These are phyloP conservation scores for Paxillus rubicundulus DNA, from an alignment of 768 basidiomycete genomes.

Conservation along the genomic window DNA sequence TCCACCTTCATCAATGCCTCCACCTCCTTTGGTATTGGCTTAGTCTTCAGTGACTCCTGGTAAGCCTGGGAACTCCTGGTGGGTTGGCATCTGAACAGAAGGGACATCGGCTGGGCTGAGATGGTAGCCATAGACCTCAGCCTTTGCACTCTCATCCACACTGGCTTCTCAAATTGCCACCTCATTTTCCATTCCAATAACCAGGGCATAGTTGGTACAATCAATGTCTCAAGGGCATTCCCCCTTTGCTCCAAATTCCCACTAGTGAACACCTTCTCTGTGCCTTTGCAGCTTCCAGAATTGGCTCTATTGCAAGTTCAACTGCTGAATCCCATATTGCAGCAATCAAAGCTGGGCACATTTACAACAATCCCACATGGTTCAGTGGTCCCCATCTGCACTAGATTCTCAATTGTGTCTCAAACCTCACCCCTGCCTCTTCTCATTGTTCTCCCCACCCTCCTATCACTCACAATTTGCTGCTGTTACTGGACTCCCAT, in stretches of 20 bases:
- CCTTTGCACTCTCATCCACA: conserved; percentile 28
- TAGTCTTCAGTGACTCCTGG: conserved; percentile 35
- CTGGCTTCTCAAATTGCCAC: conserved; percentile 18
- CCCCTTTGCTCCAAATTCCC: too few relatives aligned
- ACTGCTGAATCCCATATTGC: not conserved
- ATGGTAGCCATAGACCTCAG: conserved; percentile 45
- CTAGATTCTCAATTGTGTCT: conserved; percentile 9
- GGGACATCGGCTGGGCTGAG: conserved; percentile 45
- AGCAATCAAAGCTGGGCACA: conserved; percentile 33
- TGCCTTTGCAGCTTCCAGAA: not conserved
- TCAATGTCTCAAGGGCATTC: too few relatives aligned
- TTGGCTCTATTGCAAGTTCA: not conserved
- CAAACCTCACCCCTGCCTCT: not conserved
- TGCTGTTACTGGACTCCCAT: too few relatives aligned
- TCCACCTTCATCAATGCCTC: conserved; percentile 41
- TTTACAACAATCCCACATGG: conserved; percentile 24
- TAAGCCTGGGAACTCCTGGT: conserved; percentile 37
- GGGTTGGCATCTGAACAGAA: too few relatives aligned
- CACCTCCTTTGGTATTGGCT: conserved; percentile 39
- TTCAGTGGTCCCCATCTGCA: conserved; percentile 13
- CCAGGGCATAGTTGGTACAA: too few relatives aligned
- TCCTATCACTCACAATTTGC: too few relatives aligned
- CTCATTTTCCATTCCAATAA: conserved; percentile 34
- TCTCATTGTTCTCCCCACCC: too few relatives aligned
- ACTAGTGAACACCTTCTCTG: too few relatives aligned